Conservation (phyloP, 2,329 filamentous ascomycete species). For the Aschersonia sp. region DNA sequence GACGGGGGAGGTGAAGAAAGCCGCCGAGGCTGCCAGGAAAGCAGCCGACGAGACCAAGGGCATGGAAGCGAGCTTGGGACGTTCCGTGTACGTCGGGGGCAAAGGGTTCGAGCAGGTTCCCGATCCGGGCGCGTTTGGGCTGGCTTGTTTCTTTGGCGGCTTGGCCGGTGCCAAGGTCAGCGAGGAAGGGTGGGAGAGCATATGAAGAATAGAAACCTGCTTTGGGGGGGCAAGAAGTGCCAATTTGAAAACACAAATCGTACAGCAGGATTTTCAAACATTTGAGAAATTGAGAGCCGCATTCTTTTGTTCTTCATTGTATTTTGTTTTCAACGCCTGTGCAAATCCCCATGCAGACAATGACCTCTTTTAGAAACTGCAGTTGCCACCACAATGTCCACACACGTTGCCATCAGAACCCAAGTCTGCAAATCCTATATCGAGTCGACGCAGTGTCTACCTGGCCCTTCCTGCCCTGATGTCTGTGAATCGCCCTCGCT, state of each 20-base stretch:
- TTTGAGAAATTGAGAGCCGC: no score
- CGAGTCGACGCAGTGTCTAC: no score
- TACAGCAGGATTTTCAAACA: no score
- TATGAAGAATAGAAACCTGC: slow-evolving; percentile 3
- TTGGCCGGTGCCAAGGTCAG: slow-evolving; percentile 35
- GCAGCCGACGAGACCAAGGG: slow-evolving; percentile 77
- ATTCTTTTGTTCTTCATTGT: no score
- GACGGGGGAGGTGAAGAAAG: slow-evolving; percentile 52
- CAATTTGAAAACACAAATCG: not conserved
- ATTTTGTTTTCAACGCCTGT: no score
- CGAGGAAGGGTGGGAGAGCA: slow-evolving; percentile 1
- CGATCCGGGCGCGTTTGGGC: slow-evolving; percentile 53
- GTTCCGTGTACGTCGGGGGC: slow-evolving; percentile 29
- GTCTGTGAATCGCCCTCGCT: not conserved
- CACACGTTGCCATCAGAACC: not conserved
- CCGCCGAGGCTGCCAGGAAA: slow-evolving; percentile 58
- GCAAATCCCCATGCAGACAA: not conserved
- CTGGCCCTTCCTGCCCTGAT: no score
- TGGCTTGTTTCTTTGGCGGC: slow-evolving; percentile 71
- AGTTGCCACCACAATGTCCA: not conserved
- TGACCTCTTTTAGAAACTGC: not conserved
- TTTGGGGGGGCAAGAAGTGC: no score
- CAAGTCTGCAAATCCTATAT: no score
- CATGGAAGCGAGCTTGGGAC: slow-evolving; percentile 78
- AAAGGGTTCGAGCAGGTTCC: slow-evolving; percentile 32